Evolutionary conservation across 176 grass and related monocot species (phyloP).

Genomic region (Oryza punctata): DNA sequence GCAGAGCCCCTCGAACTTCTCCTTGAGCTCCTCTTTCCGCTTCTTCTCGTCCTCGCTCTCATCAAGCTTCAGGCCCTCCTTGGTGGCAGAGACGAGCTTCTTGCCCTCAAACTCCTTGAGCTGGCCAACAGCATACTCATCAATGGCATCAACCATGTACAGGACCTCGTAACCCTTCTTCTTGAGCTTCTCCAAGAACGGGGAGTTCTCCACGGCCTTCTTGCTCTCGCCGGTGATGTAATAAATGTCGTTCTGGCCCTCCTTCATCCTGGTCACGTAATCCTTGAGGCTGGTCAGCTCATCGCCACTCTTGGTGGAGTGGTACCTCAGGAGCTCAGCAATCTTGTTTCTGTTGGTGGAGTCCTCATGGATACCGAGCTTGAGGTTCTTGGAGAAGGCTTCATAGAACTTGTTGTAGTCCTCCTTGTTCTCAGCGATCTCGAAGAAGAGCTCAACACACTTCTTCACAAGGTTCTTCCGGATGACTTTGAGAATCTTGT

Average conservation of each 20-base stretch:
- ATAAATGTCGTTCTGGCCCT: slow-evolving; percentile 93
- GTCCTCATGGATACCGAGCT: slow-evolving; percentile 93
- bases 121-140: slow-evolving; percentile 90
- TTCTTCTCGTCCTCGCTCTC: slow-evolving; percentile 95
- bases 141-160: slow-evolving; percentile 89
- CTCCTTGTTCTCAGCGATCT: slow-evolving; percentile 98
- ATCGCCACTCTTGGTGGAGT: slow-evolving; percentile 96
- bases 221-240: slow-evolving; percentile 99
- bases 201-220: slow-evolving; percentile 98
- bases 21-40: slow-evolving; percentile 76
- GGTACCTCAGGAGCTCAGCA: slow-evolving; percentile 85
- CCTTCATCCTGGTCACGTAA: slow-evolving; percentile 98
- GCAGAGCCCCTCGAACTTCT: slow-evolving; percentile 92
- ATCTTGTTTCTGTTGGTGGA: slow-evolving; percentile 84
- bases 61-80: slow-evolving; percentile 95
- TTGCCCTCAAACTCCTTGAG: slow-evolving; percentile 98
- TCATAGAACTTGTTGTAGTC: slow-evolving; percentile 99
- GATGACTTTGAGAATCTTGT: slow-evolving; percentile 98
- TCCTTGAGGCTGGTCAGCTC: slow-evolving; percentile 99
- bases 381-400: slow-evolving; percentile 98
- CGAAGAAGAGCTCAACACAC: slow-evolving; percentile 95
- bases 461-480: slow-evolving; percentile 97
- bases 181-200: slow-evolving; percentile 94
- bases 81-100: slow-evolving; percentile 95
- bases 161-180: slow-evolving; percentile 91